These are phyloP conservation scores for Eucalyptus tenuipes DNA, from an alignment of 345 rosid genomes.

Conservation along the genomic window DNA sequence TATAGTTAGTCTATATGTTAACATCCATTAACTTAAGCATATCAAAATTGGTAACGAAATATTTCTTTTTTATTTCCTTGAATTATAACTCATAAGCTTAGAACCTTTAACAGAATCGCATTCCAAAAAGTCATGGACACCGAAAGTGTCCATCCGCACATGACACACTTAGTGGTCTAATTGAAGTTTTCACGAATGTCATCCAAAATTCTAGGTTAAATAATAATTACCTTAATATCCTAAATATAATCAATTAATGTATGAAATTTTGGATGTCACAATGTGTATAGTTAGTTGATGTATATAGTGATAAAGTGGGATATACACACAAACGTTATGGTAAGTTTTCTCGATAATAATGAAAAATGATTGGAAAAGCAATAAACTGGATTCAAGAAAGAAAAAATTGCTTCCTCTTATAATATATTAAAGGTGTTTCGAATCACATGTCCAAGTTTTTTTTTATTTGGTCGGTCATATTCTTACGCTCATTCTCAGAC, in stretches of 20 bases:
- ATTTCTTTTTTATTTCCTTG: background rate
- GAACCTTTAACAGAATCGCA: background rate
- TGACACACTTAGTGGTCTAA: background rate
- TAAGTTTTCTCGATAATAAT: background rate
- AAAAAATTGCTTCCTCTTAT: background rate
- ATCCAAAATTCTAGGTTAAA: background rate
- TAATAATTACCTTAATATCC: background rate
- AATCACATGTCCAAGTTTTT: background rate
- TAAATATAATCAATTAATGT: background rate
- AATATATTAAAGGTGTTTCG: background rate
- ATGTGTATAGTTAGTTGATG: background rate
- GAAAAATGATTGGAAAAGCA: background rate
- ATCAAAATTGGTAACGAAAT: background rate
- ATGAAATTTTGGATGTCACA: background rate
- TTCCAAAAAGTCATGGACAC: background rate
- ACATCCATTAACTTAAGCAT: background rate
- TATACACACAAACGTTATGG: background rate
- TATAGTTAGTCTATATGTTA: background rate
- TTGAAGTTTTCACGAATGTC: background rate
- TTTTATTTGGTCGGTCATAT: no score
- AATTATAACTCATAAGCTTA: background rate
- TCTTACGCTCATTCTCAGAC: no score
- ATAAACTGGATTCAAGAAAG: background rate
- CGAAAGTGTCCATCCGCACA: background rate
- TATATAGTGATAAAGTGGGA: background rate